A percentile compares a stretch with the other conserved stretches of the same genome.
phyloP scores from a whole-genome alignment of 1,139 yeast species.

The Hyphopichia buzzinii region DNA sequence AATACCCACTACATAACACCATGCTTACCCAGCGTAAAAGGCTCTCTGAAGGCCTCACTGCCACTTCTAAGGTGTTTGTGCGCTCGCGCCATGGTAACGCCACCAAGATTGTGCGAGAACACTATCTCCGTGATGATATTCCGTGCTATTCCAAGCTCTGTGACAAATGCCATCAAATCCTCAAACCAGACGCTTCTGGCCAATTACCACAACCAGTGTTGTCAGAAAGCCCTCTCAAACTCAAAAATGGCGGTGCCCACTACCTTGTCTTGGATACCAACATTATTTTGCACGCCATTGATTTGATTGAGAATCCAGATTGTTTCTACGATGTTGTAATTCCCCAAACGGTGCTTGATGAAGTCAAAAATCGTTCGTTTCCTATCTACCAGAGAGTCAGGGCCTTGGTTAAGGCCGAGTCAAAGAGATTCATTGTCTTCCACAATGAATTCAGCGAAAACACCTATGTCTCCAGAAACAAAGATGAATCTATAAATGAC shows the following conservation, averaged over 20 bases:
- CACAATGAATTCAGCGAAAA: conserved; percentile 86
- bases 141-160: conserved; percentile 85
- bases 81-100: conserved; percentile 90
- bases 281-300: conserved; percentile 85
- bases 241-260: conserved; percentile 47
- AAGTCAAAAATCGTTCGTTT: conserved; percentile 81
- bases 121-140: conserved; percentile 85
- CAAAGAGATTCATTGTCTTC: conserved; percentile 83
- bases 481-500: conserved; percentile 79
- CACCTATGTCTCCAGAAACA: conserved; percentile 63
- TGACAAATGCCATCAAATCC: conserved; percentile 53
- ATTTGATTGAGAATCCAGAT: conserved; percentile 72
- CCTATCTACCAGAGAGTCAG: conserved; percentile 88
- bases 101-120: conserved; percentile 88
- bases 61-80: conserved; percentile 89
- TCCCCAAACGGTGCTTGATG: conserved; percentile 93
- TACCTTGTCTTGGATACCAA: conserved; percentile 87
- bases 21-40: conserved; percentile 39
- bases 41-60: conserved; percentile 58
- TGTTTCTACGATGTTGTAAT: conserved; percentile 86
- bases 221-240: conserved; percentile 47
- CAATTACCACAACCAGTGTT: conserved; percentile 50
- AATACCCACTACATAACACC: no score
- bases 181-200: conserved; percentile 57
- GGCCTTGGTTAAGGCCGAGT: conserved; percentile 71